Percentiles rank a stretch among this genome's conserved stretches.
Conservation (phyloP, 345 rosid species). For the Triadica sebifera region DNA sequence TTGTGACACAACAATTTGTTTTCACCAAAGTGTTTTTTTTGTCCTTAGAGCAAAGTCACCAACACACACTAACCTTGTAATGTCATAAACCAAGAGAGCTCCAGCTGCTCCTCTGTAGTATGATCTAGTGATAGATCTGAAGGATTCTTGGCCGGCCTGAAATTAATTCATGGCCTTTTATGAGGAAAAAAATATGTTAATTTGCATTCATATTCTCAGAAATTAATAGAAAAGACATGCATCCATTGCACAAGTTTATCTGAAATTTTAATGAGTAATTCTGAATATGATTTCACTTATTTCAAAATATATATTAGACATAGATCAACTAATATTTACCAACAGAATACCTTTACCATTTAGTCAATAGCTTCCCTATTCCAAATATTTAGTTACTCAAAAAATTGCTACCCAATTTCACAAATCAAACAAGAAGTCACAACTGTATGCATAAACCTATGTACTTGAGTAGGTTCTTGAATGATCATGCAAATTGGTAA, state of each 20-base stretch:
- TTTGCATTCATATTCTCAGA: not conserved
- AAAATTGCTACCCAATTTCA: not conserved
- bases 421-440: not conserved
- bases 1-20: too few species aligned
- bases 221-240: not conserved
- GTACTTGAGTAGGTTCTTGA: too few species aligned
- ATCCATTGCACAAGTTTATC: too few species aligned
- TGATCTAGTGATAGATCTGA: conserved; percentile 21
- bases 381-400: not conserved
- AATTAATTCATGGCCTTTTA: not conserved
- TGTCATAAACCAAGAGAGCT: conserved; percentile 30
- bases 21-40: not conserved
- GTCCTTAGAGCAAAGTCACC: not conserved
- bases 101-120: conserved; percentile 26
- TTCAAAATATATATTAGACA: not conserved
- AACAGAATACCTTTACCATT: not conserved
- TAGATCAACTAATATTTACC: not conserved
- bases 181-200: too few species aligned
- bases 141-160: conserved; percentile 28
- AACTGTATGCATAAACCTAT: not conserved
- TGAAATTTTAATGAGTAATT: not conserved
- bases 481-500: too few species aligned
- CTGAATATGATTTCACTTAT: not conserved
- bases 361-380: not conserved
- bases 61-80: conserved; percentile 20